These are phyloP conservation scores for Cicer pinnatifidum DNA, from an alignment of 306 rosid species.

Conservation along the genomic window DNA sequence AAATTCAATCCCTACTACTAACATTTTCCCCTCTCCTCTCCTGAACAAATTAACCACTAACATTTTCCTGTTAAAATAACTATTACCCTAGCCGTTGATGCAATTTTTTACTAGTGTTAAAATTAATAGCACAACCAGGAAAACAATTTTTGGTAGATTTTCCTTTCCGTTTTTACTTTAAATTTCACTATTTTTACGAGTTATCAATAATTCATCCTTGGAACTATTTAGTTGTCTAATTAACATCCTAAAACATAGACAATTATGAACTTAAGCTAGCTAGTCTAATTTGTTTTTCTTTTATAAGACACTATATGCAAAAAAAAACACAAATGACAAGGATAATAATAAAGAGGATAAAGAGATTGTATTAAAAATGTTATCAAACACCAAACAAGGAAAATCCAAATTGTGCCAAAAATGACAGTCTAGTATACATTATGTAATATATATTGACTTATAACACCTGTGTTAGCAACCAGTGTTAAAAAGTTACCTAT, in stretches of 20 bases:
- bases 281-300: slow-evolving; percentile 18
- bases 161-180: neutral
- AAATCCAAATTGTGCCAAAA: neutral
- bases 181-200: neutral
- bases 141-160: neutral
- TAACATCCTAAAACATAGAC: slow-evolving; percentile 1
- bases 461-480: too few relatives aligned
- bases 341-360: neutral
- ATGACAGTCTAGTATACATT: neutral
- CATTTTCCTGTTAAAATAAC: too few relatives aligned
- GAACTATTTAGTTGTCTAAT: neutral
- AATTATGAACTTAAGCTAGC: neutral
- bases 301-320: neutral
- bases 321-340: neutral
- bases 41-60: too few relatives aligned
- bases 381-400: slow-evolving; percentile 1
- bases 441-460: neutral
- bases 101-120: neutral
- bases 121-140: neutral
- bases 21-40: too few relatives aligned
- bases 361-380: neutral
- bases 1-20: too few relatives aligned
- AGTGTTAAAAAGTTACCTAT: too few relatives aligned
- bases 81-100: neutral
- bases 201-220: neutral